A percentile compares a stretch with the other conserved stretches of the same genome.
Evolutionary conservation across 192 early-diverging fungal genomes (phyloP).

Genomic region (Backusella tuberculispora): DNA sequence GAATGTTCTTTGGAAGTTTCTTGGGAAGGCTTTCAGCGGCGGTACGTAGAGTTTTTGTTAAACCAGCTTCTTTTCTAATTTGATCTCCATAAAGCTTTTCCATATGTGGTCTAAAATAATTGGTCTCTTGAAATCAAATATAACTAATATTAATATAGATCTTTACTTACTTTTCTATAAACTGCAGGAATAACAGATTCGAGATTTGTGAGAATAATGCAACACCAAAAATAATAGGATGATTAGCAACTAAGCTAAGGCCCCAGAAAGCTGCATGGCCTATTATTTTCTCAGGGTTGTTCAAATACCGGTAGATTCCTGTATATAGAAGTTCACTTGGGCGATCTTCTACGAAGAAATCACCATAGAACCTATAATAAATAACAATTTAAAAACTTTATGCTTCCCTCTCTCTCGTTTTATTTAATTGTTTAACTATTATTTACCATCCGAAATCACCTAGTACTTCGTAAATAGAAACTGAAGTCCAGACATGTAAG

Average conservation of each 20-base stretch:
- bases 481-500: conserved; percentile 90
- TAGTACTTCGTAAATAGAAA: conserved; percentile 89
- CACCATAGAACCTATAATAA: conserved; percentile 79
- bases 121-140: not conserved
- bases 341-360: conserved; percentile 89
- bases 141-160: not conserved
- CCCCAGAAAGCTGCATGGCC: conserved; percentile 94
- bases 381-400: too few species aligned
- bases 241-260: conserved; percentile 80
- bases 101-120: conserved; percentile 78
- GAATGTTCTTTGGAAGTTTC: conserved; percentile 50
- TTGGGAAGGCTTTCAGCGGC: conserved; percentile 60
- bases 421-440: not conserved
- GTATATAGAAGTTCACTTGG: conserved; percentile 78
- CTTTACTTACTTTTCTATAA: conserved; percentile 65
- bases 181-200: conserved; percentile 81
- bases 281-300: conserved; percentile 94
- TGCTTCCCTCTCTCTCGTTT: too few species aligned
- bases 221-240: conserved; percentile 78
- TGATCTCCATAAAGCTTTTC: conserved; percentile 83
- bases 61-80: conserved; percentile 81
- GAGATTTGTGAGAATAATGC: conserved; percentile 83
- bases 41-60: conserved; percentile 65
- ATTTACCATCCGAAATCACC: conserved; percentile 88
- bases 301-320: conserved; percentile 90